Evolutionary conservation across 1,284 basidiomycete genomes (phyloP).

Genomic region (Pascua guehoae): DNA sequence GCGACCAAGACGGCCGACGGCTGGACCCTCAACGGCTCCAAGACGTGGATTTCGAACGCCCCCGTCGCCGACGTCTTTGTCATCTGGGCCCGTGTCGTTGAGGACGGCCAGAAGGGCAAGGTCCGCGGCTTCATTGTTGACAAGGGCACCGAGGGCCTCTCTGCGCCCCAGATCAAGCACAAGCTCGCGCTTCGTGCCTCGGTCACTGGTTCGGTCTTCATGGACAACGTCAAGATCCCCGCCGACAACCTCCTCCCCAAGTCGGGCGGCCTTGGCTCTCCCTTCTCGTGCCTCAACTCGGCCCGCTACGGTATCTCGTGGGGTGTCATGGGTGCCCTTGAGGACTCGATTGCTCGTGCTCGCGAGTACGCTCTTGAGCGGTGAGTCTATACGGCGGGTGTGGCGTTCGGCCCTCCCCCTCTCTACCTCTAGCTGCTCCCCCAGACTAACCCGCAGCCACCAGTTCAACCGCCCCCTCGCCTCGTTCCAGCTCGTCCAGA

Average conservation of each 20-base stretch:
- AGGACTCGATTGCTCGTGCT: slow-evolving; percentile 79
- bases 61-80: slow-evolving; percentile 82
- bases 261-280: slow-evolving; percentile 69
- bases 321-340: slow-evolving; percentile 91
- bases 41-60: slow-evolving; percentile 95
- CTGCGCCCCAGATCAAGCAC: slow-evolving; percentile 84
- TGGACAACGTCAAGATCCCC: slow-evolving; percentile 74
- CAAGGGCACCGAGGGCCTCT: slow-evolving; percentile 77
- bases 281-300: slow-evolving; percentile 88
- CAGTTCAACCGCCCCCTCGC: slow-evolving; percentile 89
- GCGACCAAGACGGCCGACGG: slow-evolving; percentile 80
- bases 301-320: slow-evolving; percentile 89
- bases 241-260: slow-evolving; percentile 71
- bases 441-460: slow-evolving; percentile 41
- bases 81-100: slow-evolving; percentile 67
- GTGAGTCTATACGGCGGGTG: slow-evolving; percentile 25
- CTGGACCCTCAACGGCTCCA: slow-evolving; percentile 81
- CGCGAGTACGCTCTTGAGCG: slow-evolving; percentile 84
- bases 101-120: slow-evolving; percentile 58
- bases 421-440: background rate
- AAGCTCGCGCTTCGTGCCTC: slow-evolving; percentile 87
- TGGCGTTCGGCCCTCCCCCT: background rate
- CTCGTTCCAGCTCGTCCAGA: slow-evolving; percentile 92
- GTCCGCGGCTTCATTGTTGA: slow-evolving; percentile 81
- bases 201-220: slow-evolving; percentile 87